Evolutionary conservation across 2,329 filamentous ascomycete genomes (phyloP).

Genomic region (Metarhizium robertsii): DNA sequence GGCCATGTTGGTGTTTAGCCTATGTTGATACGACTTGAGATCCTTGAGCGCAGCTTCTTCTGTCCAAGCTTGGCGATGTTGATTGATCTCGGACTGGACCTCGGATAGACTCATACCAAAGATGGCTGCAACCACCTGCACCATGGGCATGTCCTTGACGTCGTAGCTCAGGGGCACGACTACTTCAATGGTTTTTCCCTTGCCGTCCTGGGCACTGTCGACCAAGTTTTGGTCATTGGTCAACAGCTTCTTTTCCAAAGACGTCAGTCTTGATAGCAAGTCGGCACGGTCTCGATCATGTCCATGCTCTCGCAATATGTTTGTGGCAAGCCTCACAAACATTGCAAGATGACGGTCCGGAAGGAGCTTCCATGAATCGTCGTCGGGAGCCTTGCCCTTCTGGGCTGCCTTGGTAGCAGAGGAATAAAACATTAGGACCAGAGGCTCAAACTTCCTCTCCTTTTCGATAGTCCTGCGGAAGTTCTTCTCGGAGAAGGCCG

Average conservation of each 20-base stretch:
- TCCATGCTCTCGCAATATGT: conserved; percentile 72
- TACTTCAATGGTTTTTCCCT: conserved; percentile 60
- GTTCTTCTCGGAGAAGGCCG: conserved; percentile 77
- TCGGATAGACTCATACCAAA: conserved; percentile 74
- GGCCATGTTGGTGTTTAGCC: conserved; percentile 69
- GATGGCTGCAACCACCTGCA: conserved; percentile 75
- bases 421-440: conserved; percentile 94
- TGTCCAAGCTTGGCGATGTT: conserved; percentile 74
- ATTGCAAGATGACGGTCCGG: conserved; percentile 91
- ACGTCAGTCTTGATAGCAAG: conserved; percentile 66
- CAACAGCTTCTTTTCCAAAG: conserved; percentile 86
- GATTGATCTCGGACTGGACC: conserved; percentile 80
- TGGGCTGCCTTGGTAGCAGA: conserved; percentile 80
- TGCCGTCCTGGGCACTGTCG: conserved; percentile 21
- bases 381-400: conserved; percentile 62
- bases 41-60: conserved; percentile 85
- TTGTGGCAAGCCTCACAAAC: conserved; percentile 78
- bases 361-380: conserved; percentile 84
- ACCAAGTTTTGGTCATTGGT: conserved; percentile 84
- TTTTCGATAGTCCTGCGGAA: conserved; percentile 92
- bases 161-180: conserved; percentile 78
- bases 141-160: conserved; percentile 93
- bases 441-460: conserved; percentile 82
- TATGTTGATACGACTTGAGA: conserved; percentile 86
- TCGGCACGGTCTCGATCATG: conserved; percentile 81